Evolutionary conservation across 495 filamentous ascomycete species (phyloP), one percentile per base, ranked within the genome.

Genomic region (Durotheca rogersii): DNA sequence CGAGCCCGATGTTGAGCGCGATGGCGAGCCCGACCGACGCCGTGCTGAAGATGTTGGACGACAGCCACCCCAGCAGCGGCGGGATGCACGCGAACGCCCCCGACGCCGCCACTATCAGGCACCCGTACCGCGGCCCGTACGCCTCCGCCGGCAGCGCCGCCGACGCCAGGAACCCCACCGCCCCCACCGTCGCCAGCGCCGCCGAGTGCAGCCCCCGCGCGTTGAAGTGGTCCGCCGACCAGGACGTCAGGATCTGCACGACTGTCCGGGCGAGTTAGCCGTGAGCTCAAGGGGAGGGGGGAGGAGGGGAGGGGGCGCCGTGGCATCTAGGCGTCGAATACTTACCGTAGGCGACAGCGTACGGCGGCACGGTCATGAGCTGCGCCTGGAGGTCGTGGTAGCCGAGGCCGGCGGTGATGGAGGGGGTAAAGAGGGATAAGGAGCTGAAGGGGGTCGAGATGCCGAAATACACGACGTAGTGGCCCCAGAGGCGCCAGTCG

Each of bases 401-500:
- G 5, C 89, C 89, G n/a, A 86, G 67, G 44, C 85, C 76, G 14
- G 62, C 69, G 44, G 92, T 85, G 56, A 93, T 92, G 3, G 82
- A 84, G 1, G 89, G 89, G 0, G 89, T 76, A 65, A 95, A 93
- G 2, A 95, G 73, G 1, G 84, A 87, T 59, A 92, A 89, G 2
- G 85, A 87, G 62, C 90, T 91, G n/a, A 94, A 75, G 7, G 84
- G 69, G 51, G 69, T 70, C 10, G 65, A 63, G 21, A 64, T 66
- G 19, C 85, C 85, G 76, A 88, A 87, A 42, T 87, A 88, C 16
- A 87, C 81, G 11, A 86, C 46, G 32, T 81, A 80, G 1, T 79
- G 84, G 1, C 73, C 65, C 68, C 76, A 90, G 6, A 85, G 89
- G 58, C 90, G 87, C 80, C 83, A 89, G 54, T 92, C 88, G 40